phyloP scores from a whole-genome alignment of 345 rosid genomes.

The Combretum micranthum region DNA sequence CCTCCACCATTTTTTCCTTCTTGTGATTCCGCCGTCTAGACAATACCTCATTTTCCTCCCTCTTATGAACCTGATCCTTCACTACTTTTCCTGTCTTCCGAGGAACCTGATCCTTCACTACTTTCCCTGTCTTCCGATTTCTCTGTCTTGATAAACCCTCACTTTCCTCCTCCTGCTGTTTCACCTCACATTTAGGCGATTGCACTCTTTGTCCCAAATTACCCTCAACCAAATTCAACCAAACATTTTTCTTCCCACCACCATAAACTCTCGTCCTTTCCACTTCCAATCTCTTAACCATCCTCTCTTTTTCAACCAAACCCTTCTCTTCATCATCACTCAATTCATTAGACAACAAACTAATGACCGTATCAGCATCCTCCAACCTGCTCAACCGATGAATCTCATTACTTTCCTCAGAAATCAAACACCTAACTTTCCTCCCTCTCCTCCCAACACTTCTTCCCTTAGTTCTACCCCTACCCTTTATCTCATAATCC shows the following conservation, averaged over 20 bases:
- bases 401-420: slow-evolving; percentile 21
- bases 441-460: slow-evolving; percentile 27
- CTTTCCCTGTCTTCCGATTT: slow-evolving; percentile 28
- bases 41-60: slow-evolving; percentile 24
- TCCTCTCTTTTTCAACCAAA: slow-evolving; percentile 27
- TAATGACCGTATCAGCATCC: slow-evolving; percentile 66
- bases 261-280: slow-evolving; percentile 29
- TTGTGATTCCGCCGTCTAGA: slow-evolving; percentile 17
- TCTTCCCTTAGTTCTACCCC: slow-evolving; percentile 17
- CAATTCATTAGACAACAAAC: slow-evolving; percentile 70
- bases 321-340: slow-evolving; percentile 35
- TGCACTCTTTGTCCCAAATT: slow-evolving; percentile 21
- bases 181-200: slow-evolving; percentile 15
- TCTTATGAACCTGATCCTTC: slow-evolving; percentile 16
- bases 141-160: slow-evolving; percentile 24
- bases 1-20: slow-evolving; percentile 15
- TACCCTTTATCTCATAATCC: slow-evolving; percentile 29
- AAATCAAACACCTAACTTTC: slow-evolving; percentile 27
- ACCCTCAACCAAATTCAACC: slow-evolving; percentile 22
- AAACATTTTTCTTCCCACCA: slow-evolving; percentile 28
- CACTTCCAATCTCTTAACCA: slow-evolving; percentile 32
- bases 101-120: too few species aligned
- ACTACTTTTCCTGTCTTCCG: too few species aligned
- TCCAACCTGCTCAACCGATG: slow-evolving; percentile 28
- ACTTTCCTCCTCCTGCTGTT: slow-evolving; percentile 26